These are phyloP conservation scores for Boletus barrowsii DNA, from an alignment of 768 basidiomycete species.

Conservation along the genomic window DNA sequence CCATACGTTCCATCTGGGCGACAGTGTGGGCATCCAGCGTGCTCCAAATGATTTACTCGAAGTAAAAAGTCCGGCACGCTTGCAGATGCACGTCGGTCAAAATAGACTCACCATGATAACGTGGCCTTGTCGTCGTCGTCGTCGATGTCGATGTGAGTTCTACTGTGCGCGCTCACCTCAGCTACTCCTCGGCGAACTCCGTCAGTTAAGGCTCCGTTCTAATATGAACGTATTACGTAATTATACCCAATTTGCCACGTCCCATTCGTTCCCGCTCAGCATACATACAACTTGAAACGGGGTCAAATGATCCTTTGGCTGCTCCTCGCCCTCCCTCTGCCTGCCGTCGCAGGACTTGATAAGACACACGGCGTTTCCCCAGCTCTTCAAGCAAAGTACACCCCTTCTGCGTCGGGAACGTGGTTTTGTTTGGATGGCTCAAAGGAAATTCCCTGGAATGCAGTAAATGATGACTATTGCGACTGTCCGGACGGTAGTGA, in stretches of 20 bases:
- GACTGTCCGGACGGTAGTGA: slow-evolving; percentile 95
- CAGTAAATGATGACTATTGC: slow-evolving; percentile 93
- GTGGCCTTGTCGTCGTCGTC: slow-evolving; percentile 19
- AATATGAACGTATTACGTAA: slow-evolving; percentile 23
- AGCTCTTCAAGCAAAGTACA: slow-evolving; percentile 52
- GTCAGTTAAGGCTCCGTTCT: slow-evolving; percentile 19
- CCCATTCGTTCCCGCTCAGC: background rate
- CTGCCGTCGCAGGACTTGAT: slow-evolving; percentile 40
- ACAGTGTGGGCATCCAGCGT: slow-evolving; percentile 23
- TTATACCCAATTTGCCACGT: background rate
- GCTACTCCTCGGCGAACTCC: slow-evolving; percentile 18
- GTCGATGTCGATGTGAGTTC: slow-evolving; percentile 24
- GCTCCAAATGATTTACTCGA: slow-evolving; percentile 3
- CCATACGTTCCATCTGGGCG: slow-evolving; percentile 15
- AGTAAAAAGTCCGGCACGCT: background rate
- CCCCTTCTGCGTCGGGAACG: slow-evolving; percentile 43
- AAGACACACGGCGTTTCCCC: slow-evolving; percentile 61
- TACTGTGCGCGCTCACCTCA: background rate
- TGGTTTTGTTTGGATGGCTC: slow-evolving; percentile 86
- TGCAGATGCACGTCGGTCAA: background rate
- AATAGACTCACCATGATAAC: slow-evolving; percentile 30
- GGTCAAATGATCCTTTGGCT: slow-evolving; percentile 50
- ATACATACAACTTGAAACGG: background rate
- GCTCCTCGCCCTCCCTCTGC: slow-evolving; percentile 38
- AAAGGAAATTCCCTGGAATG: slow-evolving; percentile 71